Conservation (phyloP, 306 rosid species). For the Quercus glauca region DNA sequence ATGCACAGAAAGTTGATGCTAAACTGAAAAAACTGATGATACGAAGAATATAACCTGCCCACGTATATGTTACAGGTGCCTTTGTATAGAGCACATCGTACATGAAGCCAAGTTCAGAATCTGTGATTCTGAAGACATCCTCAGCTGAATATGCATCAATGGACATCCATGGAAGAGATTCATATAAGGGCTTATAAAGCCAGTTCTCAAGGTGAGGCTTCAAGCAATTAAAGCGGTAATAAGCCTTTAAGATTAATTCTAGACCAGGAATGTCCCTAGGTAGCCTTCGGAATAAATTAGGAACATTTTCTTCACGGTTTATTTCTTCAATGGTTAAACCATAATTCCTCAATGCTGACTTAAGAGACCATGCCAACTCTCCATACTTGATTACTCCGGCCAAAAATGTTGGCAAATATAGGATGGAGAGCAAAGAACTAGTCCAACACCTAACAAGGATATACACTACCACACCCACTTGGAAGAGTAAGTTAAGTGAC, state of each 20-base stretch:
- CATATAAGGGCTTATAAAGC: constrained; percentile 50
- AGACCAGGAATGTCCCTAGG: constrained; percentile 39
- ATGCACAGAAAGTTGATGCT: constrained; percentile 33
- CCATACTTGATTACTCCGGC: constrained; percentile 63
- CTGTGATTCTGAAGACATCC: constrained; percentile 50
- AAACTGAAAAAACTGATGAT: constrained; percentile 35
- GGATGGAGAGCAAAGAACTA: constrained; percentile 40
- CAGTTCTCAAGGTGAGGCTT: constrained; percentile 60
- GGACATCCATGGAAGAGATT: constrained; percentile 38
- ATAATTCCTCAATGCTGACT: constrained; percentile 43
- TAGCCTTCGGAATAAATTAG: constrained; percentile 40
- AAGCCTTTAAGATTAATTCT: constrained; percentile 53
- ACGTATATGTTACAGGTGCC: constrained; percentile 49
- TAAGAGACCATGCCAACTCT: constrained; percentile 66
- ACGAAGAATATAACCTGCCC: constrained; percentile 49
- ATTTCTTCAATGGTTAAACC: constrained; percentile 42
- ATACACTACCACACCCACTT: constrained; percentile 49
- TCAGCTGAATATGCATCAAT: constrained; percentile 28
- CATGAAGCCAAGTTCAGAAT: constrained; percentile 63
- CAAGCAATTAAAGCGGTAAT: constrained; percentile 51
- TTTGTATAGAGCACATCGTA: constrained; percentile 71
- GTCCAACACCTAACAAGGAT: constrained; percentile 62
- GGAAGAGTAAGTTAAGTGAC: constrained; percentile 40
- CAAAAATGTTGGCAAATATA: constrained; percentile 49
- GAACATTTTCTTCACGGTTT: constrained; percentile 38